Conservation (phyloP, 495 filamentous ascomycete species). For the Cladorrhinum samala region DNA sequence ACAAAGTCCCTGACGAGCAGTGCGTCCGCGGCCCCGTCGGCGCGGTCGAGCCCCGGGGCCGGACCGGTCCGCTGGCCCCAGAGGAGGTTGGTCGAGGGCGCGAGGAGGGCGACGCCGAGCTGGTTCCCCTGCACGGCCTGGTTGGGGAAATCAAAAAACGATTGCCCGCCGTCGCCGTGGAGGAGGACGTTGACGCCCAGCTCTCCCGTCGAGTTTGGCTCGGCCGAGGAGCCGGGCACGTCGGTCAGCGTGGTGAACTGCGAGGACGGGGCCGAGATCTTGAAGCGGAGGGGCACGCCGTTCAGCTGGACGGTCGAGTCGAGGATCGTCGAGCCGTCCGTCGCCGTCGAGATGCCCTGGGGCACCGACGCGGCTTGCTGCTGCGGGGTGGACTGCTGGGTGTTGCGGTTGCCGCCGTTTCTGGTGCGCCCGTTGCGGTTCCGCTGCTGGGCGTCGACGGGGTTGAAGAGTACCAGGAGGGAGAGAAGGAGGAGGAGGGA, state of each 20-base stretch:
- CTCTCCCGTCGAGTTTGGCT: constrained; percentile 25
- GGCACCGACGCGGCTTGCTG: too few species aligned
- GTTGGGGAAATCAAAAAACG: constrained; percentile 52
- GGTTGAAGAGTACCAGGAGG: background rate
- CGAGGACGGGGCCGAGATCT: constrained; percentile 39
- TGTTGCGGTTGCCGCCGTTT: background rate
- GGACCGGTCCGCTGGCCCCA: constrained; percentile 45
- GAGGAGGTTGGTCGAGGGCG: constrained; percentile 44
- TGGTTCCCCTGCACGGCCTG: constrained; percentile 41
- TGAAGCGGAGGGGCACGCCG: constrained; percentile 41
- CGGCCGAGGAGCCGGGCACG: constrained; percentile 30
- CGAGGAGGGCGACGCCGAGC: constrained; percentile 43
- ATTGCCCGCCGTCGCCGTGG: constrained; percentile 50
- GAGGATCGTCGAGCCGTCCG: background rate
- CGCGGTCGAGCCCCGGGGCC: constrained; percentile 39
- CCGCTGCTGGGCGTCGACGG: background rate
- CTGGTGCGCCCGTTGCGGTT: background rate
- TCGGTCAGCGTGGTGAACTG: constrained; percentile 38
- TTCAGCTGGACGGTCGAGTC: constrained; percentile 13
- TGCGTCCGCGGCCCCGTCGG: constrained; percentile 45
- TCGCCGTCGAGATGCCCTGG: background rate
- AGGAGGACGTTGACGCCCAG: constrained; percentile 44
- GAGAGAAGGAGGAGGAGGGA: too few species aligned
- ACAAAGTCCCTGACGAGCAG: constrained; percentile 41
- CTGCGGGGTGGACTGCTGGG: too few species aligned